Evolutionary conservation across 2,329 filamentous ascomycete genomes (phyloP), one percentile per base, ranked within the genome.

Genomic region (Fusarium verticillioides): DNA sequence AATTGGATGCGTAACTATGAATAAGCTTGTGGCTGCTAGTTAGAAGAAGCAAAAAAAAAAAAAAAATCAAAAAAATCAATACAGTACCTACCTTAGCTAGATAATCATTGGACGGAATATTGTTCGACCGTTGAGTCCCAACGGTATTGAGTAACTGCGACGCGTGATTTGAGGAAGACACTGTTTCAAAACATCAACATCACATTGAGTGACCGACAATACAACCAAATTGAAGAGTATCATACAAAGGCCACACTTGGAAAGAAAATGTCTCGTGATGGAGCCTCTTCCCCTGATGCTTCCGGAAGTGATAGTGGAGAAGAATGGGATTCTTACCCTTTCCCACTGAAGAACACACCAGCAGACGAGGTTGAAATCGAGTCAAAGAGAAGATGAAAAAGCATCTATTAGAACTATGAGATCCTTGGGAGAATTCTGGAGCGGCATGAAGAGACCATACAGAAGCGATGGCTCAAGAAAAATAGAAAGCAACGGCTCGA

Each of bases 371-470:
- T 39, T 28, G 34, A 53, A 28, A 2, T 1, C 7, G 34, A 53
- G 23, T 37, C 50, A 39, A 53, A 21, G 23, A 53, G 34, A 39
- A 39, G 23, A 28, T 19, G 23, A 0, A 39, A 39, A n/a, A 53
- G 19, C 4, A n/a, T 39, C 3, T 53, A 2, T n/a, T 19, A 28
- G 1, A 39, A 53, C 10, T 37, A 53, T 39, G 23, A 39, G 0
- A 0, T 13, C 1, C 34, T 28, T 16, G 4, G 23, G 21, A 53
- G 2, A 2, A 12, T 39, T 18, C 34, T 39, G 0, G 13, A 53
- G 2, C 19, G 50, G 15, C 50, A 53, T 2, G 50, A 53, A 28
- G 50, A 39, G 2, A 53, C 0, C 23, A 53, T 39, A 53, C 19
- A n/a, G 2, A 39, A 53, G 1, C 50, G 50, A 28, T 39, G 50